These are phyloP conservation scores for Aphanomyces invadans DNA, from an alignment of 352 stramenopile species.

Conservation along the genomic window DNA sequence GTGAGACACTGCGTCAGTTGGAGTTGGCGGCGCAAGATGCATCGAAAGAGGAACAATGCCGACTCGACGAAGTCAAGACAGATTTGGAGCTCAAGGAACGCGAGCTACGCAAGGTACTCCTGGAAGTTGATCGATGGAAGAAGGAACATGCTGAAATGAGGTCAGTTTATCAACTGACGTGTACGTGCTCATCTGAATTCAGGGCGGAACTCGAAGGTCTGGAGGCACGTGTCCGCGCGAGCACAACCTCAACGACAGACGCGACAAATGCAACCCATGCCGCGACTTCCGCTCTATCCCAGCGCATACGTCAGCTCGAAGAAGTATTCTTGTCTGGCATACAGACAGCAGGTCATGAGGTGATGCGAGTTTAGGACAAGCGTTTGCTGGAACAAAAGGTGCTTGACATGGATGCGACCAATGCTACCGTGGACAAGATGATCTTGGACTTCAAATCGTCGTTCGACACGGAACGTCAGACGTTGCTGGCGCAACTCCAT, in stretches of 20 bases:
- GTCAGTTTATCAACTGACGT: neutral
- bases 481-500: constrained; percentile 36
- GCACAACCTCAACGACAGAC: too few relatives aligned
- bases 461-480: constrained; percentile 43
- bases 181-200: too few relatives aligned
- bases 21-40: neutral
- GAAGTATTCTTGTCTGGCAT: constrained; percentile 18
- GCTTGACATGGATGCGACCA: constrained; percentile 65
- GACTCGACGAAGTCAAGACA: neutral
- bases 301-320: neutral
- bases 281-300: neutral
- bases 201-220: too few relatives aligned
- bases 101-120: constrained; percentile 35
- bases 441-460: constrained; percentile 38
- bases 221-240: too few relatives aligned
- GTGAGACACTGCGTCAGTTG: neutral
- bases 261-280: too few relatives aligned
- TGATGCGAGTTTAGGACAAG: constrained; percentile 52
- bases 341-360: constrained; percentile 45
- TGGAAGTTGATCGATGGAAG: constrained; percentile 41
- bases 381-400: constrained; percentile 46
- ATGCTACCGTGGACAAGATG: constrained; percentile 47
- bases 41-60: constrained; percentile 36
- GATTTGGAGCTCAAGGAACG: constrained; percentile 40
- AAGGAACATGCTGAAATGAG: constrained; percentile 43